phyloP scores from a whole-genome alignment of 352 stramenopile species.

The Phytopythium montanum region DNA sequence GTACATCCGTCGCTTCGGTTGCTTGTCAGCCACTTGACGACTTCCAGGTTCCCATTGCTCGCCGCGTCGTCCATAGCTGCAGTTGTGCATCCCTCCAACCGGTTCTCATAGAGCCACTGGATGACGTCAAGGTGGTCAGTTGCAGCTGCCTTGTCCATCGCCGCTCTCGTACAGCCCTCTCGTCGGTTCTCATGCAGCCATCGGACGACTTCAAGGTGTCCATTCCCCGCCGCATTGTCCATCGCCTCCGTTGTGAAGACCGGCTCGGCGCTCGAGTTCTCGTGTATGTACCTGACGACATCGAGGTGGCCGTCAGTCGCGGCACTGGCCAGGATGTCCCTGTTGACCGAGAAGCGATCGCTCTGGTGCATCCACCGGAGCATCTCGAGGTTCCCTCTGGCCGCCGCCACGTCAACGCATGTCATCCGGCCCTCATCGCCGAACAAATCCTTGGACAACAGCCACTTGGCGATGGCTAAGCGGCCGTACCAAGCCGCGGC shows the following conservation, averaged over 20 bases:
- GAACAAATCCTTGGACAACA: not conserved
- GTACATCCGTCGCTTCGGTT: not conserved
- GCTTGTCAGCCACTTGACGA: not conserved
- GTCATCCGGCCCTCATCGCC: not conserved
- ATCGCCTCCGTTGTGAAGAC: not conserved
- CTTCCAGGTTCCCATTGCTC: not conserved
- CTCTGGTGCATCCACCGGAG: not conserved
- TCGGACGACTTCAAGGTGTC: not conserved
- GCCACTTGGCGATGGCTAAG: not conserved
- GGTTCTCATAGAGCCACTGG: not conserved
- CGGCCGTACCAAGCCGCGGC: slow-evolving; percentile 20
- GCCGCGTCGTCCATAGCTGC: not conserved
- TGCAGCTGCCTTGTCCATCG: not conserved
- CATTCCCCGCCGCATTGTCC: not conserved
- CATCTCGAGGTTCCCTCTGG: not conserved
- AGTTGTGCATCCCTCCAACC: not conserved
- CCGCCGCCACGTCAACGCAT: not conserved
- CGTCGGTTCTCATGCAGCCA: not conserved
- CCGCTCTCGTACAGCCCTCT: not conserved
- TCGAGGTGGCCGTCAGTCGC: not conserved
- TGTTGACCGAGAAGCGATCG: not conserved
- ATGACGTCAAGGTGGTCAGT: not conserved
- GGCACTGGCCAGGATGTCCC: not conserved
- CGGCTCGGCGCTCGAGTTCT: not conserved
- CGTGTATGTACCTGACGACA: not conserved